Percentiles rank a stretch among this genome's conserved stretches.
Evolutionary conservation across 176 grass and related monocot species (phyloP).

Genomic region (Zizania latifolia): DNA sequence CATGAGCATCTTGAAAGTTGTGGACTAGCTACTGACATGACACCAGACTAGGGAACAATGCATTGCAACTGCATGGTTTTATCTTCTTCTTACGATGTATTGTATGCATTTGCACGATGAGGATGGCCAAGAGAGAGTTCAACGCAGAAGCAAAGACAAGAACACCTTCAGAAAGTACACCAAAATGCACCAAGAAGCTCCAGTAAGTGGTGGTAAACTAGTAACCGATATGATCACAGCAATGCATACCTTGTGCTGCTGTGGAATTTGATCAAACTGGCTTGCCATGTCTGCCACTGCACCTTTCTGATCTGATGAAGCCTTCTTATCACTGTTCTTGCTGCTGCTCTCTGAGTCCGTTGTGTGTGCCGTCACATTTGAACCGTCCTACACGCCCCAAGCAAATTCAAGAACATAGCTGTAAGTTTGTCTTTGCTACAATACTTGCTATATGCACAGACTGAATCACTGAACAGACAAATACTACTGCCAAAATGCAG

Average conservation of each 20-base stretch:
- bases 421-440: not conserved
- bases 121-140: not conserved
- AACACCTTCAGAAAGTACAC: not conserved
- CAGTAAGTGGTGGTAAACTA: not conserved
- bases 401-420: not conserved
- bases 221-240: not conserved
- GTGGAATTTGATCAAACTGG: conserved; percentile 29
- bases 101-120: not conserved
- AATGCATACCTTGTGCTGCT: conserved; percentile 33
- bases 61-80: not conserved
- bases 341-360: conserved; percentile 48
- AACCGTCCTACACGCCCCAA: conserved; percentile 14
- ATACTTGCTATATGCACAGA: not conserved
- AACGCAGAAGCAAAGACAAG: conserved; percentile 6
- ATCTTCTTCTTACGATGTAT: not conserved
- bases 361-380: conserved; percentile 41
- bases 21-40: conserved; percentile 30
- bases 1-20: conserved; percentile 47
- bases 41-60: conserved; percentile 12
- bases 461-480: too few species aligned
- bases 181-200: not conserved
- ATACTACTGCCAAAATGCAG: not conserved
- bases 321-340: conserved; percentile 37
- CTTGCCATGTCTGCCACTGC: conserved; percentile 9
- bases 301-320: conserved; percentile 31